Evolutionary conservation across 305 asterid species (phyloP).

Genomic region (Fraxinus nigra): DNA sequence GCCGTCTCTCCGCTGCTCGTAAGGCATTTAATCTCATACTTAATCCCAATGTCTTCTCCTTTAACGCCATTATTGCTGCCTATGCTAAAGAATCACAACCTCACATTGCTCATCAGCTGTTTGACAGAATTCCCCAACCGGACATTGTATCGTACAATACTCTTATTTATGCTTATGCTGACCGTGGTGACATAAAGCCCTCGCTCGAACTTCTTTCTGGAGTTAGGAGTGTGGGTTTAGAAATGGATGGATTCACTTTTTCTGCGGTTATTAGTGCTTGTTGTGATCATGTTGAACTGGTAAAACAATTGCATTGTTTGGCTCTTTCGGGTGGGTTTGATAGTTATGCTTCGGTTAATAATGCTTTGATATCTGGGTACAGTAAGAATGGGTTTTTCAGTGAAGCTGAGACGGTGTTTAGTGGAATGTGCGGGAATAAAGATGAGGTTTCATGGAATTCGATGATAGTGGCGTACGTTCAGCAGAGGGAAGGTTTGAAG

Average conservation of each 20-base stretch:
- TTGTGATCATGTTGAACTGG: constrained; percentile 35
- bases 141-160: constrained; percentile 76
- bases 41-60: constrained; percentile 68
- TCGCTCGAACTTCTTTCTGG: constrained; percentile 44
- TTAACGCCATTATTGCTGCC: constrained; percentile 59
- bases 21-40: constrained; percentile 44
- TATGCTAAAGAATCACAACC: constrained; percentile 53
- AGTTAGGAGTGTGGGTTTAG: constrained; percentile 36
- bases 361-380: constrained; percentile 54
- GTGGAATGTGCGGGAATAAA: constrained; percentile 46
- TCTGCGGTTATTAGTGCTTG: constrained; percentile 55
- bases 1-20: constrained; percentile 51
- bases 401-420: constrained; percentile 51
- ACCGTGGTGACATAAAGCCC: constrained; percentile 34
- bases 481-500: constrained; percentile 51
- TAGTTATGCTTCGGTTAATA: constrained; percentile 55
- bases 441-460: constrained; percentile 86
- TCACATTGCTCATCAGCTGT: constrained; percentile 57
- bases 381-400: constrained; percentile 39
- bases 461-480: constrained; percentile 73
- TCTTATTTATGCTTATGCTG: constrained; percentile 75
- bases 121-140: constrained; percentile 68
- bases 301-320: constrained; percentile 52
- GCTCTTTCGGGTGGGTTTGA: constrained; percentile 49
- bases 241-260: constrained; percentile 62